phyloP scores from a whole-genome alignment of 2,329 filamentous ascomycete species.

The Leptographium procerum region DNA sequence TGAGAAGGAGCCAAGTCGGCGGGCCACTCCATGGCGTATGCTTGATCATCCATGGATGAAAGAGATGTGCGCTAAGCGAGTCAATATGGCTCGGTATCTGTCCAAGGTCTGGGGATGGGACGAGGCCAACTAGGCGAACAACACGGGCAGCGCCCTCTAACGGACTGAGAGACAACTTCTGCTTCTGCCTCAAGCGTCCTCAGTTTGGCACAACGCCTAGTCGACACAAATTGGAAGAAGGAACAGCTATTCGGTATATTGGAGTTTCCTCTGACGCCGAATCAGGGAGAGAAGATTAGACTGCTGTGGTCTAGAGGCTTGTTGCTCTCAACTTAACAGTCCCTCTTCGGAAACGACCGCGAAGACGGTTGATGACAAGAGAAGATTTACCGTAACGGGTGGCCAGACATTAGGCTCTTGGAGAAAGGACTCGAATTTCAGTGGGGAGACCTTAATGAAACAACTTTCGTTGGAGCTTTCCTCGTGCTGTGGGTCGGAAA shows the following conservation, averaged over 20 bases:
- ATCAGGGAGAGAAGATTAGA: not conserved
- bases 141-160: not conserved
- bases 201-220: too few relatives aligned
- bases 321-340: not conserved
- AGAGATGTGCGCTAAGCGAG: slow-evolving; percentile 89
- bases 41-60: slow-evolving; percentile 98
- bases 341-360: not conserved
- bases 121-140: slow-evolving; percentile 10
- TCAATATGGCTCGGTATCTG: slow-evolving; percentile 94
- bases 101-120: slow-evolving; percentile 97
- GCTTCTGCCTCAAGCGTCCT: too few relatives aligned
- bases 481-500: not conserved
- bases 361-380: not conserved
- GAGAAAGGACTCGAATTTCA: not conserved
- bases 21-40: slow-evolving; percentile 97
- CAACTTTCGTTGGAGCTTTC: not conserved
- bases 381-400: not conserved
- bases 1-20: slow-evolving; percentile 78
- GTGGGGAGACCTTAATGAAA: not conserved
- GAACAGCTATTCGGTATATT: not conserved
- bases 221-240: not conserved
- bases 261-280: not conserved
- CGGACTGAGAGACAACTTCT: too few relatives aligned
- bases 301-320: not conserved
- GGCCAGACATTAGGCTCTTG: not conserved